Percentiles rank a stretch among this genome's conserved stretches.
phyloP scores from a whole-genome alignment of 2,329 filamentous ascomycete species.

The Cladophialophora immunda region DNA sequence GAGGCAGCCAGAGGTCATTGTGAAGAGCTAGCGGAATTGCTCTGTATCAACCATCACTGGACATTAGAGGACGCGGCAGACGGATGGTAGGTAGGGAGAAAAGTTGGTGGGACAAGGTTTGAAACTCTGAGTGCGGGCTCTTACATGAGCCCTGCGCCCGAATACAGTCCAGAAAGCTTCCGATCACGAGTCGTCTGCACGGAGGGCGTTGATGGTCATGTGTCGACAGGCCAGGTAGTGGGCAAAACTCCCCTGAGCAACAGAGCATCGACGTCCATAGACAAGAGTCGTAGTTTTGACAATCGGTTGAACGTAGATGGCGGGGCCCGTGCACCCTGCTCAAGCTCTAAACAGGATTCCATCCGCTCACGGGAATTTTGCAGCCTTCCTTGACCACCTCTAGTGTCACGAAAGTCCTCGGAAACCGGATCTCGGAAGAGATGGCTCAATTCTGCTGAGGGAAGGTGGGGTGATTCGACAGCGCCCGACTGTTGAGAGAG shows the following conservation, averaged over 20 bases:
- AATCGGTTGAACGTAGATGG: background rate
- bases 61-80: background rate
- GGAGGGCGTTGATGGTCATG: background rate
- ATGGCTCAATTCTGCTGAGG: background rate
- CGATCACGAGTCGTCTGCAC: background rate
- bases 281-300: constrained; percentile 1
- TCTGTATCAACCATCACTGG: background rate
- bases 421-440: constrained; percentile 13
- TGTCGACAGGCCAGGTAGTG: background rate
- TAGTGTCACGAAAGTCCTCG: constrained; percentile 10
- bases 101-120: background rate
- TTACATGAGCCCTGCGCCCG: background rate
- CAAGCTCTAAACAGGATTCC: background rate
- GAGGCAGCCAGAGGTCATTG: background rate
- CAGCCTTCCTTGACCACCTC: background rate
- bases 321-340: background rate
- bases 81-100: background rate
- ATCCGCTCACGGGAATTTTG: background rate
- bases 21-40: background rate
- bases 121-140: background rate
- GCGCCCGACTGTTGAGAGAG: constrained; percentile 20
- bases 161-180: background rate
- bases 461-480: constrained; percentile 10
- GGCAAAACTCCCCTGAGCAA: background rate
- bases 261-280: background rate